These are phyloP conservation scores for Jatropha podagrica DNA, from an alignment of 441 rosid species.

Conservation along the genomic window DNA sequence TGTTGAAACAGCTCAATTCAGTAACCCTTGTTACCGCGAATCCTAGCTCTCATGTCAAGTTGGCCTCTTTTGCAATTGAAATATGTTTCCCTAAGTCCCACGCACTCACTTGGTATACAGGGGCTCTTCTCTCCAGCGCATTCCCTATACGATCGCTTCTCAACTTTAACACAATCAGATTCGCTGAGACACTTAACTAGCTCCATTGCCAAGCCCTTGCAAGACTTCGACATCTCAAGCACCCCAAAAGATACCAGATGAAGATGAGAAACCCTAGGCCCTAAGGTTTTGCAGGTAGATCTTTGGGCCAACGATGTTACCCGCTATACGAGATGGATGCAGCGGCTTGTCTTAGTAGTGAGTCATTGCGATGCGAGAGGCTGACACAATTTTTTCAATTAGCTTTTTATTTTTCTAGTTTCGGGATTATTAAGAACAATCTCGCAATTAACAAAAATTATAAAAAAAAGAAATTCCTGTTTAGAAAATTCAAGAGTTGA, in stretches of 20 bases:
- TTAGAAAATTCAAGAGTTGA: too few species aligned
- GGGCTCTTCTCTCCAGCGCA: slow-evolving; percentile 86
- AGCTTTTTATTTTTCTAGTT: too few species aligned
- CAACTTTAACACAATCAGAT: slow-evolving; percentile 75
- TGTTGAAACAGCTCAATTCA: slow-evolving; percentile 16
- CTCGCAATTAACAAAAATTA: too few species aligned
- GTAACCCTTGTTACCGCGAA: slow-evolving; percentile 81
- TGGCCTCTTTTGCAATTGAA: slow-evolving; percentile 97
- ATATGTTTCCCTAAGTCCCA: slow-evolving; percentile 84
- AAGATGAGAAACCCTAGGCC: neutral
- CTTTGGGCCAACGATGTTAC: neutral
- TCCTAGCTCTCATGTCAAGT: slow-evolving; percentile 89
- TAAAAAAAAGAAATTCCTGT: too few species aligned
- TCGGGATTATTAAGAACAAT: too few species aligned
- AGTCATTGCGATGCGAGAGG: too few species aligned
- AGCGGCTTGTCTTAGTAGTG: neutral
- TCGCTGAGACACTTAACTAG: slow-evolving; percentile 90
- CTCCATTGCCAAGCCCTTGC: slow-evolving; percentile 92
- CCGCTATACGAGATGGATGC: neutral
- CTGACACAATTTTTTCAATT: neutral
- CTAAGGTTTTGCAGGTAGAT: neutral
- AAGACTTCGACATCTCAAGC: slow-evolving; percentile 71
- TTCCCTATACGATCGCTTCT: slow-evolving; percentile 74
- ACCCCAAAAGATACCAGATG: neutral
- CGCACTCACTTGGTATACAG: slow-evolving; percentile 72